Evolutionary conservation across 305 asterid genomes (phyloP).

Genomic region (Rubia peregrina): DNA sequence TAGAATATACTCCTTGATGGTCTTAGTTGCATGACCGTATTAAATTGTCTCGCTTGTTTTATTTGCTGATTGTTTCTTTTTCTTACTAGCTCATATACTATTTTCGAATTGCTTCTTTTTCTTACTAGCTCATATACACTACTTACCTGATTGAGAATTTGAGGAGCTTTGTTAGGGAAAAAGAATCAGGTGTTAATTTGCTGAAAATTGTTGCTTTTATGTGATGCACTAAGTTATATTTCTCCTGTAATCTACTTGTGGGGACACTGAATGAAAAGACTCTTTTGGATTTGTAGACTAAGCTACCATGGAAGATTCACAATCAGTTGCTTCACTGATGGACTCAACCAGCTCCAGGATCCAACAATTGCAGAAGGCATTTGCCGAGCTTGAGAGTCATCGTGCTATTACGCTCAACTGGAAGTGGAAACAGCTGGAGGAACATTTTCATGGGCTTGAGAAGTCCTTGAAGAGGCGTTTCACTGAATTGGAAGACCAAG

Average conservation of each 20-base stretch:
- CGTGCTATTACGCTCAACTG: conserved; percentile 74
- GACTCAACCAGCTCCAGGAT: conserved; percentile 83
- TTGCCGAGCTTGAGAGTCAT: conserved; percentile 93
- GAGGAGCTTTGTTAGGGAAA: not conserved
- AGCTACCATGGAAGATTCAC: conserved; percentile 63
- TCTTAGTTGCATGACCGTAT: not conserved
- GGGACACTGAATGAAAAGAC: conserved; percentile 7
- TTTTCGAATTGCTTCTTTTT: not conserved
- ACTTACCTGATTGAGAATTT: not conserved
- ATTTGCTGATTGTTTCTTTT: too few relatives aligned
- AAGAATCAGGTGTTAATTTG: not conserved
- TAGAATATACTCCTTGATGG: not conserved
- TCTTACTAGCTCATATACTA: too few relatives aligned
- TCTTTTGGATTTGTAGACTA: conserved; percentile 25
- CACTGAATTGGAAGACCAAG: conserved; percentile 87
- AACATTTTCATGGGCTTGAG: conserved; percentile 92
- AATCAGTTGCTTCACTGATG: conserved; percentile 54
- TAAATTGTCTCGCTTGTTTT: not conserved
- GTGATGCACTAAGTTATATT: not conserved
- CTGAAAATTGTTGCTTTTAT: not conserved
- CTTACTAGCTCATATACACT: not conserved
- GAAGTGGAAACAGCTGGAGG: conserved; percentile 97
- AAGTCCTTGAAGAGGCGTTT: conserved; percentile 91
- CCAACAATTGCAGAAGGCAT: conserved; percentile 90
- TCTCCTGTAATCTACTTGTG: not conserved